These are phyloP conservation scores for Coprinellus micaceus DNA, from an alignment of 768 basidiomycete genomes.

Conservation along the genomic window DNA sequence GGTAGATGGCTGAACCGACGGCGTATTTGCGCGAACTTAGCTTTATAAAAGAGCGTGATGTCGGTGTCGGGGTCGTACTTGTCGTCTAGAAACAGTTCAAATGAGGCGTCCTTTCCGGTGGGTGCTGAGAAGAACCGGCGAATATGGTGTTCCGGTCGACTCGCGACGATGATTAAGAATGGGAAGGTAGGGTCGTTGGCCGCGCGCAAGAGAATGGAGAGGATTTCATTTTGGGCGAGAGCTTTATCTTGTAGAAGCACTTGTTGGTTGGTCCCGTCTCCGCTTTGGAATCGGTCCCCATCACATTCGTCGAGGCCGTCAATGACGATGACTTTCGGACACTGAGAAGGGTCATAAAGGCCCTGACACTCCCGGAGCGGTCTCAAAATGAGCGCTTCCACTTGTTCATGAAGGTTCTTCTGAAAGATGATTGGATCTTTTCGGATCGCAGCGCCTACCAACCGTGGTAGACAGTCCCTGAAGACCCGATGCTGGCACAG, in stretches of 20 bases:
- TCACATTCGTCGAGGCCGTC: conserved; percentile 29
- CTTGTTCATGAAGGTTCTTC: conserved; percentile 13
- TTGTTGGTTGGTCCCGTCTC: background rate
- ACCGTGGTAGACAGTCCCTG: background rate
- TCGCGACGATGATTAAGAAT: background rate
- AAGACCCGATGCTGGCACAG: conserved; percentile 10
- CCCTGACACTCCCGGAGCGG: conserved; percentile 6
- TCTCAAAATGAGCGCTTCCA: conserved; percentile 14
- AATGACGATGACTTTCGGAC: conserved; percentile 14
- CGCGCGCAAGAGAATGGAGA: background rate
- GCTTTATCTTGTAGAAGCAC: background rate
- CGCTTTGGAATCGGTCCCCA: background rate
- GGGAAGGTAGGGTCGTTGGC: background rate
- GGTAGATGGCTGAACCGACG: background rate
- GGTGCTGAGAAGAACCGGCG: background rate
- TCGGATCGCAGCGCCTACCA: conserved; percentile 12
- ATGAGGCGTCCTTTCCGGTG: background rate
- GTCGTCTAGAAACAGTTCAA: background rate
- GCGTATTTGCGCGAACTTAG: background rate
- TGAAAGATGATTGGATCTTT: conserved; percentile 16
- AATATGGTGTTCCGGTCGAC: background rate
- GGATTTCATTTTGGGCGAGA: background rate
- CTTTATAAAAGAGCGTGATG: background rate
- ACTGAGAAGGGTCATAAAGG: background rate
- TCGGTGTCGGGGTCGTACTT: background rate